Evolutionary conservation across 2,329 filamentous ascomycete species (phyloP).

Genomic region (Capronia coronata): DNA sequence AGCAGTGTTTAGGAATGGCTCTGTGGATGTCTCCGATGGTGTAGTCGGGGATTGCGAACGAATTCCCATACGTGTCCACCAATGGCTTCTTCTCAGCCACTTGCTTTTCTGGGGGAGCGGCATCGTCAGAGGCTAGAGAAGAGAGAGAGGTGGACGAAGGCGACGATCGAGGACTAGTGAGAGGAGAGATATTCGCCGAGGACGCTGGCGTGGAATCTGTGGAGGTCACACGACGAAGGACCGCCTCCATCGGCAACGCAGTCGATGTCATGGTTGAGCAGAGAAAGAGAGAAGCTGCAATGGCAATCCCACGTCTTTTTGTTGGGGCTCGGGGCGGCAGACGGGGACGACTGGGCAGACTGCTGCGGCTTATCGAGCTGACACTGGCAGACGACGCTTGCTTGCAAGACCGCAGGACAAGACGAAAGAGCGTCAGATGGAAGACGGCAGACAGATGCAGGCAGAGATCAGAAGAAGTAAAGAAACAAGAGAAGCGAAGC

Average conservation of each 20-base stretch:
- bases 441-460: not conserved
- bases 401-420: not conserved
- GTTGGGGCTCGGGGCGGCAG: not conserved
- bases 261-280: slow-evolving; percentile 45
- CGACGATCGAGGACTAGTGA: slow-evolving; percentile 57
- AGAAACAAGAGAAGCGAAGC: not conserved
- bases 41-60: slow-evolving; percentile 88
- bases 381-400: not conserved
- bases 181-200: slow-evolving; percentile 51
- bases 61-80: slow-evolving; percentile 87
- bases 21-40: slow-evolving; percentile 96
- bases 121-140: slow-evolving; percentile 67
- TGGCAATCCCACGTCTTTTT: not conserved
- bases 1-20: slow-evolving; percentile 97
- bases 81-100: slow-evolving; percentile 44
- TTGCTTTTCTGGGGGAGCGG: slow-evolving; percentile 39
- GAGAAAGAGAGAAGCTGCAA: not conserved
- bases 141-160: slow-evolving; percentile 86
- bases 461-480: not conserved
- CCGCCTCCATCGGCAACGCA: slow-evolving; percentile 40
- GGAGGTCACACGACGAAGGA: slow-evolving; percentile 49
- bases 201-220: slow-evolving; percentile 50
- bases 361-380: not conserved
- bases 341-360: not conserved
- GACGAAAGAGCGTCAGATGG: not conserved